Evolutionary conservation across 768 basidiomycete species (phyloP).

Genomic region (Boletus reticuloceps): DNA sequence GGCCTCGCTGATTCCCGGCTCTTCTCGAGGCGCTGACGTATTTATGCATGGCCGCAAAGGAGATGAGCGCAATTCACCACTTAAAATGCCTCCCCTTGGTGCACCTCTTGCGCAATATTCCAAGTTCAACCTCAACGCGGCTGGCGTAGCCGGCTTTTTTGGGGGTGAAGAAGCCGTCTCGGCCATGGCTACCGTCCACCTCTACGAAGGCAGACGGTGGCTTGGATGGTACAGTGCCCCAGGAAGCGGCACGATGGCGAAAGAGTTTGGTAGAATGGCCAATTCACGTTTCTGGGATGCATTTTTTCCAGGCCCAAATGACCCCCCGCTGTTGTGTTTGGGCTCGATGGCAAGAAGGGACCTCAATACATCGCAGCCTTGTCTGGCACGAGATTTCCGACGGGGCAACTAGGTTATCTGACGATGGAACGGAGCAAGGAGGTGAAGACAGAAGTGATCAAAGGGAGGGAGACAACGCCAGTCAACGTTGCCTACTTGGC

Average conservation of each 20-base stretch:
- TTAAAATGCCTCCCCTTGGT: constrained; percentile 9
- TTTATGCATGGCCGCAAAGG: neutral
- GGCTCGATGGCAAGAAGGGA: constrained; percentile 28
- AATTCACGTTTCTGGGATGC: constrained; percentile 32
- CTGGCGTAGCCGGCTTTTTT: constrained; percentile 36
- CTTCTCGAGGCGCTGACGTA: neutral
- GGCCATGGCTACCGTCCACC: constrained; percentile 33
- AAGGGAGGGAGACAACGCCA: constrained; percentile 8
- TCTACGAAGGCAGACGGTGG: constrained; percentile 30
- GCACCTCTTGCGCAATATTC: constrained; percentile 1
- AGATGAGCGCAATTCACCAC: neutral
- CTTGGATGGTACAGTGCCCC: constrained; percentile 38
- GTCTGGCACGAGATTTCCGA: constrained; percentile 29
- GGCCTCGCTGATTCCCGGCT: too few species aligned
- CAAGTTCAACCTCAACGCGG: constrained; percentile 23
- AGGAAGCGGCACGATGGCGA: constrained; percentile 32
- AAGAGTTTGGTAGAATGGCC: constrained; percentile 31
- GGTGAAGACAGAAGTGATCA: neutral
- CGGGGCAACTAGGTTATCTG: constrained; percentile 29
- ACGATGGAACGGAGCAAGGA: constrained; percentile 15
- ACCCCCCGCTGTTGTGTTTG: constrained; percentile 26
- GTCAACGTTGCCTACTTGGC: constrained; percentile 16
- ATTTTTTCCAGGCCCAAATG: constrained; percentile 28
- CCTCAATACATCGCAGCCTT: constrained; percentile 27
- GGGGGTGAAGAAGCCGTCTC: constrained; percentile 36